Base-by-base conservation (phyloP, 345 rosid species). In the Corymbia maculata region DNA sequence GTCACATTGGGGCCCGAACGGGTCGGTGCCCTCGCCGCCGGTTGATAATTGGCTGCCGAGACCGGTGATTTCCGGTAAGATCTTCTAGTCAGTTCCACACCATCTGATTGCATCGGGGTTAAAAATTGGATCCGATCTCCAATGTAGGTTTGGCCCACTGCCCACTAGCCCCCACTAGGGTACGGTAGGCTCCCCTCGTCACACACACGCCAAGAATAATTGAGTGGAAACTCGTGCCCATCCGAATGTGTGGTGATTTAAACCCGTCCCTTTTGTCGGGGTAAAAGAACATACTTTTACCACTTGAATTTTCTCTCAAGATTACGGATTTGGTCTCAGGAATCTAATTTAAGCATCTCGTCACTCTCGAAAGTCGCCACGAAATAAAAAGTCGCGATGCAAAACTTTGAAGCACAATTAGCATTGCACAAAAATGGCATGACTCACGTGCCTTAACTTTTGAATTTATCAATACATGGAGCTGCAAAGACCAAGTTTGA, bases 331-430 rank as follows among this genome's bases (percentile, higher is more conserved):
- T 75, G 49, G 49, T 75, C 84, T 21, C 28, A 4, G 2, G 19
- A 42, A 21, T 8, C 47, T 70, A 70, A 36, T 70, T 19, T 19
- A 0, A 1, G 80, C 12, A 13, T 17, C 26, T 70, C 80, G 9
- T 36, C 47, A 1, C 47, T 2, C 47, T 2, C 13, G 0, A 2
- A 32, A 70, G 45, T 17, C 26, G 6, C 9, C 0, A 2, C 8
- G 8, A 12, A 42, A 75, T 47, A 10, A 75, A 36, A 70, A 75
- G 24, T 75, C 8, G 12, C 5, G 49, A 75, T 0, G 13, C 47
- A 6, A 13, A 70, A 36, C 47, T 70, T 70, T 17, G 47, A 19
- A 36, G 4, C 80, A 4, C 82, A 10, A 10, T 75, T 75, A 19
- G 8, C 82, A 36, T 44, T 9, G 49, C 8, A 75, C 47, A 5